Percentiles rank a stretch among this genome's conserved stretches.
phyloP scores from a whole-genome alignment of 257 asterid genomes.

The Fraxinus quadrangulata region DNA sequence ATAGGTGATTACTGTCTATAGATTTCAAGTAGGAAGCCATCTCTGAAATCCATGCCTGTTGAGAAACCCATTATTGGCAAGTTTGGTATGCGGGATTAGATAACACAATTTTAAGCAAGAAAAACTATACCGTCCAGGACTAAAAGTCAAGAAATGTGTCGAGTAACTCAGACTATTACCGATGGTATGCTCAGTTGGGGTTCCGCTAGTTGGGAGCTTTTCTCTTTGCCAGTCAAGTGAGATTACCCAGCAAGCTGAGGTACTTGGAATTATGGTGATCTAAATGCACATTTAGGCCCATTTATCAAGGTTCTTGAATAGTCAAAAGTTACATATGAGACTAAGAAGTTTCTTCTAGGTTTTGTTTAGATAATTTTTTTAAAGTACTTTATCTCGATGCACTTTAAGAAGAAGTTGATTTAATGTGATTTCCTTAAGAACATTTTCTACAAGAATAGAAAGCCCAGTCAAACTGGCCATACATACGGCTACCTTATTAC shows the following conservation, averaged over 20 bases:
- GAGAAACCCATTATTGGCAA: neutral
- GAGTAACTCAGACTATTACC: neutral
- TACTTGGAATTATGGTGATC: neutral
- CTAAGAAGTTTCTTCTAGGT: neutral
- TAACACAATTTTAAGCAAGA: neutral
- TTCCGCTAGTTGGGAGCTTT: neutral
- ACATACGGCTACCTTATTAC: neutral
- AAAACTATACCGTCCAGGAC: neutral
- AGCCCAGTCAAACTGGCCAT: neutral
- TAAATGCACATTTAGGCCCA: neutral
- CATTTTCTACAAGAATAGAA: neutral
- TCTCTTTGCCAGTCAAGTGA: neutral
- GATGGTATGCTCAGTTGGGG: neutral
- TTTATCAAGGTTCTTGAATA: no score
- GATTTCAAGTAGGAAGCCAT: constrained; percentile 71
- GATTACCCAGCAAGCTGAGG: neutral
- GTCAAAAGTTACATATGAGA: no score
- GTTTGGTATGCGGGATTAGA: neutral
- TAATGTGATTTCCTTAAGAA: no score
- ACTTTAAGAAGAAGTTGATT: no score
- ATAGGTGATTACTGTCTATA: constrained; percentile 55
- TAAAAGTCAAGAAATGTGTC: neutral
- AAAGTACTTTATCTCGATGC: no score
- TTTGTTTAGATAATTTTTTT: neutral
- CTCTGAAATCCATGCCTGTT: constrained; percentile 67